A percentile compares a stretch with the other conserved stretches of the same genome.
phyloP scores from a whole-genome alignment of 306 rosid species.

The Corylus heterophylla region DNA sequence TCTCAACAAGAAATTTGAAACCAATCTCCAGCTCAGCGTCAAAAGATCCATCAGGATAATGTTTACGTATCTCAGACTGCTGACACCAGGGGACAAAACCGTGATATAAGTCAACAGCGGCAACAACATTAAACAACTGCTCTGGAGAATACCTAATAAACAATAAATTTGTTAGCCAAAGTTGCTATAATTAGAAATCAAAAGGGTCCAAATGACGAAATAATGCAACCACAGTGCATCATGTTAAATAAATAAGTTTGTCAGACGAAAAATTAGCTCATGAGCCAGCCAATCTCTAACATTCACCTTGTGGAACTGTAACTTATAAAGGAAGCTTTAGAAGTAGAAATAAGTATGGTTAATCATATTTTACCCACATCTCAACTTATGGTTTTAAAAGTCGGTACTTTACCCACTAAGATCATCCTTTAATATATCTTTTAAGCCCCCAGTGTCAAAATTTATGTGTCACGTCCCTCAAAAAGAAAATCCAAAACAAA shows the following conservation, averaged over 20 bases:
- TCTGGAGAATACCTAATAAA: slow-evolving; percentile 74
- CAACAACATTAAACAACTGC: slow-evolving; percentile 85
- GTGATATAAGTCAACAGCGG: slow-evolving; percentile 89
- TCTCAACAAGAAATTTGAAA: slow-evolving; percentile 88
- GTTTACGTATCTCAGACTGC: slow-evolving; percentile 58
- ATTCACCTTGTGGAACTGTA: not conserved
- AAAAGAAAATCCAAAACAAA: too few relatives aligned
- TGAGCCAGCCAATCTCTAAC: not conserved
- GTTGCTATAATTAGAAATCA: not conserved
- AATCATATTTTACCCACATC: too few relatives aligned
- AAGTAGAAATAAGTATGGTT: too few relatives aligned
- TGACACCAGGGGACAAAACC: slow-evolving; percentile 99
- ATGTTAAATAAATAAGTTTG: not conserved
- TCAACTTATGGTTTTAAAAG: too few relatives aligned
- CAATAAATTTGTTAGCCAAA: slow-evolving; percentile 25
- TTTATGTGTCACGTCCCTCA: too few relatives aligned
- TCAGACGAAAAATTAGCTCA: not conserved
- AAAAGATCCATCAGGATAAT: slow-evolving; percentile 81
- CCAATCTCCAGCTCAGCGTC: slow-evolving; percentile 98
- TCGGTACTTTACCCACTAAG: too few relatives aligned
- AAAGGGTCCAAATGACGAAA: not conserved
- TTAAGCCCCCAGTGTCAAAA: too few relatives aligned
- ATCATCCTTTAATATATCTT: too few relatives aligned
- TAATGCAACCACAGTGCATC: not conserved
- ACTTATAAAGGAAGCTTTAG: not conserved